Conservation (phyloP, 2,329 filamentous ascomycete genomes). For the Drechslerella coelobrocha region DNA sequence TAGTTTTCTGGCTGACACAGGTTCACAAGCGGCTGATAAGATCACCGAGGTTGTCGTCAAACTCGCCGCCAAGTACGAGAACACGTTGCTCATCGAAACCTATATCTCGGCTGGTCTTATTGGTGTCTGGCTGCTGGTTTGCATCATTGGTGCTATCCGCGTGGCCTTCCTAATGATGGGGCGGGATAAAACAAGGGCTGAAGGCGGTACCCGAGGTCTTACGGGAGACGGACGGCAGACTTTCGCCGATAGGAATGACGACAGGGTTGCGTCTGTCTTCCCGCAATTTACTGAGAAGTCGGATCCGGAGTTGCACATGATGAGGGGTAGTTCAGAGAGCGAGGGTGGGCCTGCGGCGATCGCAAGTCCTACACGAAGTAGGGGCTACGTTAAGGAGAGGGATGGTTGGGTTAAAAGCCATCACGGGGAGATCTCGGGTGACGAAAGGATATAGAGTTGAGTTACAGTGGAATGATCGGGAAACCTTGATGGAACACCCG, state of each 20-base stretch:
- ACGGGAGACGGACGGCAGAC: constrained; percentile 30
- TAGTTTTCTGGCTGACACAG: constrained; percentile 78
- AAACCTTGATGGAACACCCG: constrained; percentile 41
- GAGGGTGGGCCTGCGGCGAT: constrained; percentile 18
- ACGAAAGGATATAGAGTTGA: background rate
- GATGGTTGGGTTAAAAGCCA: constrained; percentile 17
- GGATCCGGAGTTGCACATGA: constrained; percentile 19
- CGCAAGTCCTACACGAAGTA: constrained; percentile 28
- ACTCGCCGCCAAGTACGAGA: constrained; percentile 72
- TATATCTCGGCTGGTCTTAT: constrained; percentile 79
- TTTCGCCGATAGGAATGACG: constrained; percentile 16
- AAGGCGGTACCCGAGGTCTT: constrained; percentile 59
- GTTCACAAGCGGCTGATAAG: constrained; percentile 76
- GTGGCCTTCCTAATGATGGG: constrained; percentile 68
- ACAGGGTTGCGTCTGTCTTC: constrained; percentile 34
- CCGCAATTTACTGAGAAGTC: constrained; percentile 46
- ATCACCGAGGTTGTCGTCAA: constrained; percentile 77
- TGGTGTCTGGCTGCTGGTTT: constrained; percentile 77
- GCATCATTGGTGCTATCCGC: constrained; percentile 75
- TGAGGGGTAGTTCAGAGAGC: constrained; percentile 17
- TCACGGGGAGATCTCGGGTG: constrained; percentile 26
- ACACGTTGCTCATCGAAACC: constrained; percentile 75
- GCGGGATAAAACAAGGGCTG: constrained; percentile 67
- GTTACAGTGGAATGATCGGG: constrained; percentile 6
- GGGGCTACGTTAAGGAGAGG: constrained; percentile 19